Percentiles rank a stretch among this genome's conserved stretches.
phyloP scores from a whole-genome alignment of 2,329 filamentous ascomycete species.

The Cercospora citrullina region DNA sequence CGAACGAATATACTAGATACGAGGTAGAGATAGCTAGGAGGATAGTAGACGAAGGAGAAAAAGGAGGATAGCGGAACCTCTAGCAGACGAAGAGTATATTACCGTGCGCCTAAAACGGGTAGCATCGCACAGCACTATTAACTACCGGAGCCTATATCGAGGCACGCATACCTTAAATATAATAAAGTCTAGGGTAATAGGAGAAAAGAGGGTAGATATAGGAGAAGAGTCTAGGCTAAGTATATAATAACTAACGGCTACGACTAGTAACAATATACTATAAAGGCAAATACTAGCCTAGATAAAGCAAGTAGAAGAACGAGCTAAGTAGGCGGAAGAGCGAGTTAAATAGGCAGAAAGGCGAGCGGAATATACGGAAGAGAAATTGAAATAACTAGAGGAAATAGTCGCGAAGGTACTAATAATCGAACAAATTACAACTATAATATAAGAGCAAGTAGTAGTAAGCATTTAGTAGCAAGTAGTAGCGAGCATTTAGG shows the following conservation, averaged over 20 bases:
- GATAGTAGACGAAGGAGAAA: neutral
- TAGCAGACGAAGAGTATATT: constrained; percentile 1
- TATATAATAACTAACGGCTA: neutral
- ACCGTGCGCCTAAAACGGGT: neutral
- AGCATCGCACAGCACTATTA: neutral
- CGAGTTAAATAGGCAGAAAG: neutral
- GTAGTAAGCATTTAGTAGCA: no score
- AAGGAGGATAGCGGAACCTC: neutral
- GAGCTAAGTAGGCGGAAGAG: neutral
- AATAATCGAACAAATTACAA: no score
- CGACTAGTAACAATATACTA: neutral
- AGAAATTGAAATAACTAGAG: no score
- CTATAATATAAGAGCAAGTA: no score
- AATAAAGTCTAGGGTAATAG: neutral
- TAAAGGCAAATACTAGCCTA: neutral
- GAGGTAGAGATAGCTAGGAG: no score
- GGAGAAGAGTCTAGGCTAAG: neutral
- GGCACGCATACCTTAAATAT: neutral
- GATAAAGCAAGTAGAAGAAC: neutral
- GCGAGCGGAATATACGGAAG: neutral
- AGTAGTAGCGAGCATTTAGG: no score
- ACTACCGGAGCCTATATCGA: neutral
- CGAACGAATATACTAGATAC: no score
- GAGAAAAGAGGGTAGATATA: neutral
- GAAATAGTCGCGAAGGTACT: no score